phyloP scores from a whole-genome alignment of 352 stramenopile species.

The Phytophthora pini region DNA sequence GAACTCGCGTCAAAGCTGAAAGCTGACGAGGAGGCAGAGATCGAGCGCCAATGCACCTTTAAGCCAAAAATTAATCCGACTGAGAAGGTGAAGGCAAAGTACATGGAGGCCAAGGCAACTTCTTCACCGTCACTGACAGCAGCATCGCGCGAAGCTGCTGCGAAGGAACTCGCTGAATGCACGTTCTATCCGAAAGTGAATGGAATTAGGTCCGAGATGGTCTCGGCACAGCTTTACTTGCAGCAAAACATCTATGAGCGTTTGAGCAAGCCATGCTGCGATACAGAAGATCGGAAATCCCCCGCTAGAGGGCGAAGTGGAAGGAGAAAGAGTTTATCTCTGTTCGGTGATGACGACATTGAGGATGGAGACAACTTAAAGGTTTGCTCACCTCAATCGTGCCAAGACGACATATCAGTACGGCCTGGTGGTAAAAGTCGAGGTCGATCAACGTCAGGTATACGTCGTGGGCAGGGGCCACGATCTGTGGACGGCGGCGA shows the following conservation, averaged over 20 bases:
- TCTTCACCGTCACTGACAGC: slow-evolving; percentile 51
- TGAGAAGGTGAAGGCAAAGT: slow-evolving; percentile 80
- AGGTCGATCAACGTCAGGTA: slow-evolving; percentile 12
- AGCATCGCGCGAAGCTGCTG: slow-evolving; percentile 61
- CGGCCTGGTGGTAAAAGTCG: slow-evolving; percentile 25
- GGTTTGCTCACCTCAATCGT: slow-evolving; percentile 26
- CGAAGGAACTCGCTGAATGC: slow-evolving; percentile 75
- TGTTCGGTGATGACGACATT: slow-evolving; percentile 43
- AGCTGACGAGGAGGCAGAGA: slow-evolving; percentile 73
- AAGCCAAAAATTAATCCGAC: slow-evolving; percentile 67
- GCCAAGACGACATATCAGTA: slow-evolving; percentile 70
- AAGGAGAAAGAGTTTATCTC: slow-evolving; percentile 38
- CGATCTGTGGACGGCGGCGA: slow-evolving; percentile 56
- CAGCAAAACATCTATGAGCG: slow-evolving; percentile 89
- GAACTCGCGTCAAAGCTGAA: slow-evolving; percentile 69
- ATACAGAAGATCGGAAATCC: slow-evolving; percentile 26
- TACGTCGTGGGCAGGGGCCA: slow-evolving; percentile 37
- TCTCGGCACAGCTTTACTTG: slow-evolving; percentile 84
- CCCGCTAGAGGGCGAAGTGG: slow-evolving; percentile 26
- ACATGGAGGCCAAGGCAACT: slow-evolving; percentile 56
- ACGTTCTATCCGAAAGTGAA: slow-evolving; percentile 87
- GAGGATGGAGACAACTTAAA: slow-evolving; percentile 36
- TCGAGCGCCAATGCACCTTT: slow-evolving; percentile 82
- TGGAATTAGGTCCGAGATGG: slow-evolving; percentile 73
- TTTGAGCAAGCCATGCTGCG: slow-evolving; percentile 67